Conservation (phyloP, 331 rosid genomes). For the Rhamnella rubrinervis region DNA sequence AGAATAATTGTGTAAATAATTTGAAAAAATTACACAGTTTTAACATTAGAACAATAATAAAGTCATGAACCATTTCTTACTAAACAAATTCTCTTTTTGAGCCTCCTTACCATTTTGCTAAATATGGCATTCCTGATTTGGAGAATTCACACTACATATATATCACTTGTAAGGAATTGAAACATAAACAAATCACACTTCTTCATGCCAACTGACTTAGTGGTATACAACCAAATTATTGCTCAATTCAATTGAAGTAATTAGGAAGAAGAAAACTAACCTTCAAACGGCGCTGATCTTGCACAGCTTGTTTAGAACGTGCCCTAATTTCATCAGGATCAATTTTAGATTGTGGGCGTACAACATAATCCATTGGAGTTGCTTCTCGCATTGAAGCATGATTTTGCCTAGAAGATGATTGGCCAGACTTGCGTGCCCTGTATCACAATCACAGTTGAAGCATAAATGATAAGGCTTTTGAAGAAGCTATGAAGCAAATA, state of each 20-base stretch:
- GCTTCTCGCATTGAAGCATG: conserved; percentile 92
- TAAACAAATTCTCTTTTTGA: too few relatives aligned
- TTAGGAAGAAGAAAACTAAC: conserved; percentile 36
- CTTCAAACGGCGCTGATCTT: conserved; percentile 91
- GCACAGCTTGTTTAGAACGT: conserved; percentile 74
- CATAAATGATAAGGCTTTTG: not conserved
- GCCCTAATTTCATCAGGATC: conserved; percentile 95
- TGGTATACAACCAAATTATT: not conserved
- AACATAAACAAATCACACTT: not conserved
- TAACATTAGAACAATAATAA: too few relatives aligned
- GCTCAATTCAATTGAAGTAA: not conserved
- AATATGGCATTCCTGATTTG: too few relatives aligned
- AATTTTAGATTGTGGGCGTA: conserved; percentile 90
- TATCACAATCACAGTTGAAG: conserved; percentile 26
- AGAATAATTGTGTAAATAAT: too few relatives aligned
- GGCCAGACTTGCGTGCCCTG: conserved; percentile 83
- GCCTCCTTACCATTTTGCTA: too few relatives aligned
- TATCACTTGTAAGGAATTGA: too few relatives aligned
- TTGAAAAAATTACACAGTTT: too few relatives aligned
- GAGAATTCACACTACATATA: too few relatives aligned
- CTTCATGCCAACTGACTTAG: not conserved
- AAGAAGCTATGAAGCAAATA: not conserved
- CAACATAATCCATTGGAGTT: conserved; percentile 86
- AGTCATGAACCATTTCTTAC: too few relatives aligned
- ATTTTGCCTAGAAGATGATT: conserved; percentile 68